Conservation (phyloP, 441 rosid species). For the Caryocar brasiliense region DNA sequence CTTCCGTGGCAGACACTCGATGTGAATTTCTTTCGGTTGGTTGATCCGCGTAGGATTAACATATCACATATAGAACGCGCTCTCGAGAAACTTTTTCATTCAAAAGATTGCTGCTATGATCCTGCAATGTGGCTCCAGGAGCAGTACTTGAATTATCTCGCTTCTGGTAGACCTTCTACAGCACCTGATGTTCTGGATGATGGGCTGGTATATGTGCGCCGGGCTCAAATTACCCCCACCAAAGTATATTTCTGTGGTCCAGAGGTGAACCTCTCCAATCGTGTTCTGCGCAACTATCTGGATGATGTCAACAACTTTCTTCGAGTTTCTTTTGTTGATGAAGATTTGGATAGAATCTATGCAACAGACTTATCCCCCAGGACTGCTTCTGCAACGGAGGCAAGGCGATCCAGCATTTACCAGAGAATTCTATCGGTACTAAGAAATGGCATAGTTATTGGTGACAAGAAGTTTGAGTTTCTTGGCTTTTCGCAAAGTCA, state of each 20-base stretch:
- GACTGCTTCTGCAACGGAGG: slow-evolving; percentile 10
- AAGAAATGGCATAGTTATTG: slow-evolving; percentile 40
- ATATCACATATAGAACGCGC: slow-evolving; percentile 22
- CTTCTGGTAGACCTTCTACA: not conserved
- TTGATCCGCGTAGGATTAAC: slow-evolving; percentile 15
- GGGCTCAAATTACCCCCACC: slow-evolving; percentile 39
- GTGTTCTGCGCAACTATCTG: slow-evolving; percentile 25
- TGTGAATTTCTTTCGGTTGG: slow-evolving; percentile 22
- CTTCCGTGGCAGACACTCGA: slow-evolving; percentile 31
- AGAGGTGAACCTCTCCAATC: slow-evolving; percentile 37
- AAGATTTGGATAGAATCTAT: slow-evolving; percentile 35
- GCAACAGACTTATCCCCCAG: slow-evolving; percentile 36
- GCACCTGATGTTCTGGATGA: slow-evolving; percentile 18
- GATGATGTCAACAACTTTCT: slow-evolving; percentile 31
- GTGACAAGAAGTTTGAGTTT: slow-evolving; percentile 45
- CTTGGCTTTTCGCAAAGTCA: slow-evolving; percentile 64
- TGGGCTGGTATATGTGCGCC: slow-evolving; percentile 30
- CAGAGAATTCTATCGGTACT: slow-evolving; percentile 35
- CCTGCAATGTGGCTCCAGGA: slow-evolving; percentile 31
- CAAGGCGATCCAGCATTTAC: slow-evolving; percentile 29
- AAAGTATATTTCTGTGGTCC: slow-evolving; percentile 38
- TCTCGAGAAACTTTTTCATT: slow-evolving; percentile 22
- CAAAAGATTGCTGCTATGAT: slow-evolving; percentile 36
- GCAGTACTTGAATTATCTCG: slow-evolving; percentile 10
- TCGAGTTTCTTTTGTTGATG: slow-evolving; percentile 45